Evolutionary conservation across 805 yeast genomes (phyloP), one percentile per base, ranked within the genome.

Genomic region (Kluyveromyces starmeri): DNA sequence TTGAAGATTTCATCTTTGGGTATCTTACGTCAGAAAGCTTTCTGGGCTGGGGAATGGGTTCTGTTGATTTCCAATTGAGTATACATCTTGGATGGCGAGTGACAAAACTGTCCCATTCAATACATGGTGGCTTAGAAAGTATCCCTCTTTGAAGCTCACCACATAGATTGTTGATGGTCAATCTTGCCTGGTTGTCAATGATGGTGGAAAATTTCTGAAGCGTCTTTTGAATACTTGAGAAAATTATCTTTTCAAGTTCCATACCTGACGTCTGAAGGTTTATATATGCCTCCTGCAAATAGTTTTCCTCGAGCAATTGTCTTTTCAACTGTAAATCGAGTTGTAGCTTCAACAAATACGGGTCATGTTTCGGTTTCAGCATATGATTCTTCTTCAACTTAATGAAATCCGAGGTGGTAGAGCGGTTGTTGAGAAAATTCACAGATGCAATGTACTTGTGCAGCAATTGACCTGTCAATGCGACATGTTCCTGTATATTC

Each of bases 51-150:
- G 69, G 70, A n/a, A 61, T 42, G 5, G 63, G 59, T 27, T 58
- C 59, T 16, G 50, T 56, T 4, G 70, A 51, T 39, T 60, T 61
- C 55, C 61, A 53, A 30, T 55, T 47, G 36, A 59, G 44, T 20
- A 70, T 38, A 33, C 72, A 62, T 37, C 64, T 60, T 19, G 59
- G 63, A 19, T 64, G 63, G 31, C 59, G 57, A 29, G 63, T 60
- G 33, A 79, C 73, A 41, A 77, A 78, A 32, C 71, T 70, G 48
- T 78, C 82, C 85, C 85, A 79, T 54, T 79, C 88, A 41, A 71
- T 59, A 27, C 67, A 69, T n/a, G 74, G 67, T 32, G 75, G 79
- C 45, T 75, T 76, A 11, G 46, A 67, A 54, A 46, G 72, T 48
- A 55, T 71, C 65, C 44, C 76, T 62, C 53, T 53, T 24, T 58